A percentile compares a stretch with the other conserved stretches of the same genome.
These are phyloP conservation scores for Verticillium albo-atrum DNA, from an alignment of 2,329 filamentous ascomycete genomes.

Conservation along the genomic window DNA sequence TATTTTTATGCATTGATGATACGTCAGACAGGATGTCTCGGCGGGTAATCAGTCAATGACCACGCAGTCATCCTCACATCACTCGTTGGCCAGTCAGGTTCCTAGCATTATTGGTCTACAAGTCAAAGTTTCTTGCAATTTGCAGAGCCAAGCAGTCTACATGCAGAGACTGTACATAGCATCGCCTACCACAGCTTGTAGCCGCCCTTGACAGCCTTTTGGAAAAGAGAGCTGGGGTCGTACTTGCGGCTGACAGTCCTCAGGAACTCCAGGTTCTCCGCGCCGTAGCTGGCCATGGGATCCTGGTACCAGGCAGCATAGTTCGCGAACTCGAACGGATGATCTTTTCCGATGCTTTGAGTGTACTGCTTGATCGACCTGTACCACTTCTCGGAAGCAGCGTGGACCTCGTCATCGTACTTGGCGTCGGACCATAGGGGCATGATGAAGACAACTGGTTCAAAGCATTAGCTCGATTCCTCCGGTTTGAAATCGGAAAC, in stretches of 20 bases:
- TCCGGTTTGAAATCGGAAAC: neutral
- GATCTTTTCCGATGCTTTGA: conserved; percentile 8
- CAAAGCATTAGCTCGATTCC: neutral
- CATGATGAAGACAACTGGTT: conserved; percentile 5
- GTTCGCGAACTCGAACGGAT: conserved; percentile 28
- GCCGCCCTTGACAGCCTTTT: conserved; percentile 14
- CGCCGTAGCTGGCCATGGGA: conserved; percentile 24
- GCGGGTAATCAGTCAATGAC: too few species aligned
- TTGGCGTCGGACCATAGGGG: conserved; percentile 2
- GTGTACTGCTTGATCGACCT: conserved; percentile 4
- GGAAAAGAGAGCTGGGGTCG: conserved; percentile 25
- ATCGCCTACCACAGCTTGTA: conserved; percentile 8
- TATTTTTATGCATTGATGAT: too few species aligned
- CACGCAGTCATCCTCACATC: too few species aligned
- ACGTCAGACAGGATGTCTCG: too few species aligned
- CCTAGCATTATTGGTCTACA: too few species aligned
- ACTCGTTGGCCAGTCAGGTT: too few species aligned
- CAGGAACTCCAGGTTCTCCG: conserved; percentile 21
- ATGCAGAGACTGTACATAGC: too few species aligned
- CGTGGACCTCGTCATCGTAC: conserved; percentile 4
- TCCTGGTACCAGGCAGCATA: conserved; percentile 23
- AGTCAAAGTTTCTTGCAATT: too few species aligned
- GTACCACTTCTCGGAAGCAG: conserved; percentile 2
- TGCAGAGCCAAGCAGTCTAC: too few species aligned
- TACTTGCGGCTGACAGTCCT: conserved; percentile 23